Conservation (phyloP, 176 grass and related monocot genomes). For the Oryza longistaminata region DNA sequence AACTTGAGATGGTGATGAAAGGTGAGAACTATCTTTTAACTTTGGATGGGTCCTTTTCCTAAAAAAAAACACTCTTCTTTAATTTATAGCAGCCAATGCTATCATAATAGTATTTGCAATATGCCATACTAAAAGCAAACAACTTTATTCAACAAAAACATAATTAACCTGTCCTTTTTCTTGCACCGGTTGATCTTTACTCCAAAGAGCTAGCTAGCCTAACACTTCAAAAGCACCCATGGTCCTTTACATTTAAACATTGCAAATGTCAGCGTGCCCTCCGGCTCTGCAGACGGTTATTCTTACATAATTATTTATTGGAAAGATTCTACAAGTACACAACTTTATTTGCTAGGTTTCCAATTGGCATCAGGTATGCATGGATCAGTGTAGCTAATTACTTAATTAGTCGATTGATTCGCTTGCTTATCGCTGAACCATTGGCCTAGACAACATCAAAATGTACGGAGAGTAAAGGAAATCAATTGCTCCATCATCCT, state of each 20-base stretch:
- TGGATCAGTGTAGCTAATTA: conserved; percentile 1
- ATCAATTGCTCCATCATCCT: neutral
- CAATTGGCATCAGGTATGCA: conserved; percentile 39
- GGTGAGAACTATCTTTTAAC: neutral
- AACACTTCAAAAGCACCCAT: neutral
- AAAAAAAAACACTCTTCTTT: neutral
- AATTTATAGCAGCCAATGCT: neutral
- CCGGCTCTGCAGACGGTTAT: neutral
- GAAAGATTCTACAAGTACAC: conserved; percentile 49
- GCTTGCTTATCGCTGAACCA: conserved; percentile 27
- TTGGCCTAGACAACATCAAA: neutral
- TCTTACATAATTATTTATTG: conserved; percentile 22
- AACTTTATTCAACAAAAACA: neutral
- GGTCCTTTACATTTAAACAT: neutral
- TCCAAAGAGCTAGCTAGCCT: neutral
- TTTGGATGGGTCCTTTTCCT: neutral
- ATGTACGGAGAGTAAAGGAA: conserved; percentile 31
- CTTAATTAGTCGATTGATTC: conserved; percentile 38
- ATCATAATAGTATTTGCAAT: neutral
- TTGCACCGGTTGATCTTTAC: neutral
- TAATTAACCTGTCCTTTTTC: neutral
- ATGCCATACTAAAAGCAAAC: conserved; percentile 11
- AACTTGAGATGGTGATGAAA: neutral
- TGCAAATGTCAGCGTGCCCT: neutral
- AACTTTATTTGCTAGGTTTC: conserved; percentile 38